A percentile compares a stretch with the other conserved stretches of the same genome.
phyloP scores from a whole-genome alignment of 2,329 filamentous ascomycete species.

The Aspergillus transmontanensis region DNA sequence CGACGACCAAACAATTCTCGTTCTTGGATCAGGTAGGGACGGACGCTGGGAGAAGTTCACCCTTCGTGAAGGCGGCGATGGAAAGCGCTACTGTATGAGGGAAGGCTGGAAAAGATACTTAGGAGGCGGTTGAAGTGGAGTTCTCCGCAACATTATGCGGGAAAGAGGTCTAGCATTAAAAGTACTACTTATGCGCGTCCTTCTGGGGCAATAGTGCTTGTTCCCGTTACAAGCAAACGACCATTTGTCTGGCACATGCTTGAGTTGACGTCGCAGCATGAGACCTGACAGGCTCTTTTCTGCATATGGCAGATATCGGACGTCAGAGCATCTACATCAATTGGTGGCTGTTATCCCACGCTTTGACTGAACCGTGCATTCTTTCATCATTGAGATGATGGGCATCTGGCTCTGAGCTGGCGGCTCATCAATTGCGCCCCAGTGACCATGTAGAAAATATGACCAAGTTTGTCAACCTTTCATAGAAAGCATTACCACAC shows the following conservation, averaged over 20 bases:
- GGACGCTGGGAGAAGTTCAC: slow-evolving; percentile 87
- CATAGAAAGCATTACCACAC: background rate
- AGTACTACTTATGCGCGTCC: slow-evolving; percentile 15
- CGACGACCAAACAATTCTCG: slow-evolving; percentile 70
- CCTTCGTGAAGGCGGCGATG: slow-evolving; percentile 68
- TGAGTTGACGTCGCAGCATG: background rate
- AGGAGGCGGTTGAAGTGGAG: slow-evolving; percentile 38
- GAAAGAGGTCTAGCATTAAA: slow-evolving; percentile 7
- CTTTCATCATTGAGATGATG: background rate
- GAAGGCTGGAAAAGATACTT: slow-evolving; percentile 85
- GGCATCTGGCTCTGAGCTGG: background rate
- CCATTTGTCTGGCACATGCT: background rate
- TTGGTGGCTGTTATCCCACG: background rate
- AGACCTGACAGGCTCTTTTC: background rate
- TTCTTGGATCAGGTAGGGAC: slow-evolving; percentile 77
- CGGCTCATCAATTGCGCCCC: background rate
- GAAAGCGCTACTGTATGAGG: slow-evolving; percentile 65
- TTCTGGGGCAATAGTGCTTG: background rate
- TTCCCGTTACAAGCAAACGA: background rate
- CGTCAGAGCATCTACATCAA: background rate
- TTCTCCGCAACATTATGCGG: background rate
- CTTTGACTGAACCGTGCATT: background rate
- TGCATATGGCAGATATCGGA: background rate
- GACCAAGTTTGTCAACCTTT: background rate
- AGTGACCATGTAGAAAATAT: slow-evolving; percentile 1